Evolutionary conservation across 1,139 yeast genomes (phyloP).

Genomic region (Hyphopichia wangnamkhiaoensis): DNA sequence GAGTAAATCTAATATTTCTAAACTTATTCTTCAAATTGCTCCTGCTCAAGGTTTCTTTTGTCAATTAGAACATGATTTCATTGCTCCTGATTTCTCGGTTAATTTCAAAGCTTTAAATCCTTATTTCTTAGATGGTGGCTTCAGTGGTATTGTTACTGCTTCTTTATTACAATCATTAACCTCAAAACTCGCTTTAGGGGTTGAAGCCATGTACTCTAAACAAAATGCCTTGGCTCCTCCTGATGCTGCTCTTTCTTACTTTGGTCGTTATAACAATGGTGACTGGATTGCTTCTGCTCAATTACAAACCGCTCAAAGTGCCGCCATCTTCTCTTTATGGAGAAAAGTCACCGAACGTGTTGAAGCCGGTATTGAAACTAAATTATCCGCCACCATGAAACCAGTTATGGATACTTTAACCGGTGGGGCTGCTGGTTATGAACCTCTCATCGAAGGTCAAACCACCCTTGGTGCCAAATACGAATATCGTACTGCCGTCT

Average conservation of each 20-base stretch:
- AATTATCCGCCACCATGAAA: slow-evolving; percentile 73
- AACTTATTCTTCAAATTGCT: slow-evolving; percentile 86
- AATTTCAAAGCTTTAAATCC: slow-evolving; percentile 94
- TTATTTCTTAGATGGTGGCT: slow-evolving; percentile 66
- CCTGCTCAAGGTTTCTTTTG: slow-evolving; percentile 91
- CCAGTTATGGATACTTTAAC: slow-evolving; percentile 80
- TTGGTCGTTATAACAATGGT: slow-evolving; percentile 84
- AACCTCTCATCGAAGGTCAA: slow-evolving; percentile 84
- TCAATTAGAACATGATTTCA: slow-evolving; percentile 95
- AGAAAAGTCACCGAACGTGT: slow-evolving; percentile 88
- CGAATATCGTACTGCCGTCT: slow-evolving; percentile 94
- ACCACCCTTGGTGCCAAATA: slow-evolving; percentile 97
- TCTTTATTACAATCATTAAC: slow-evolving; percentile 89
- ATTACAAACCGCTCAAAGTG: slow-evolving; percentile 86
- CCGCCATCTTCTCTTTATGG: slow-evolving; percentile 88
- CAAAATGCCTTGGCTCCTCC: slow-evolving; percentile 78
- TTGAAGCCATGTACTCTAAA: slow-evolving; percentile 88
- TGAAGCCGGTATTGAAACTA: slow-evolving; percentile 96
- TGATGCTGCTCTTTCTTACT: slow-evolving; percentile 88
- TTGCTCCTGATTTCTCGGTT: slow-evolving; percentile 83
- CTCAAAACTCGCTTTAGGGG: slow-evolving; percentile 81
- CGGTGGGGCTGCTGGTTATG: slow-evolving; percentile 78
- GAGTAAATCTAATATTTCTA: slow-evolving; percentile 77
- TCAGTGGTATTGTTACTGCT: slow-evolving; percentile 84
- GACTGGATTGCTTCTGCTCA: slow-evolving; percentile 96